Evolutionary conservation across 2,329 filamentous ascomycete species (phyloP).

Genomic region (Xenosphaeropsis pyriputrescens): DNA sequence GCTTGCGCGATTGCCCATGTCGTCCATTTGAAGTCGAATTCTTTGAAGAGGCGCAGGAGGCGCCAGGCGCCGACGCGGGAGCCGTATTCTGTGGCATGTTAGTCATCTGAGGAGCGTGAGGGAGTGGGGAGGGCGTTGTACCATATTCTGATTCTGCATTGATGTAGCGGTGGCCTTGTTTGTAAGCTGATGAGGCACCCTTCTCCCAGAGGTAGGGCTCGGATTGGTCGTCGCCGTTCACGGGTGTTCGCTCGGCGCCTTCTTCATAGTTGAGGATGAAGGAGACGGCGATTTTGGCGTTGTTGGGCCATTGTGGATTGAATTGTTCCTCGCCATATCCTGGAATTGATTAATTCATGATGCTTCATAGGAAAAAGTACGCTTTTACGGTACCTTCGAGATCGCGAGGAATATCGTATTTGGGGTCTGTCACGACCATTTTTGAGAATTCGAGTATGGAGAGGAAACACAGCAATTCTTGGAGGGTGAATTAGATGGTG

Average conservation of each 20-base stretch:
- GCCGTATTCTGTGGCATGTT: conserved; percentile 15
- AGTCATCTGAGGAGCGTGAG: conserved; percentile 9
- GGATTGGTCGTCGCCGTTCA: conserved; percentile 10
- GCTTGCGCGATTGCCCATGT: conserved; percentile 23
- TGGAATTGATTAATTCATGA: neutral
- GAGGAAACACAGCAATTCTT: too few species aligned
- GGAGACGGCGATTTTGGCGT: conserved; percentile 14
- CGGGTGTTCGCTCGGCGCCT: conserved; percentile 8
- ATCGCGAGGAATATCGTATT: conserved; percentile 9
- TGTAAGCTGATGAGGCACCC: conserved; percentile 7
- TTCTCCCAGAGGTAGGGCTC: conserved; percentile 22
- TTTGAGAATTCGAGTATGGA: neutral
- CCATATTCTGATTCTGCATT: conserved; percentile 14
- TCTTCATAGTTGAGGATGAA: conserved; percentile 12
- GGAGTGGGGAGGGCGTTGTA: conserved; percentile 10
- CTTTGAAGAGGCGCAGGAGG: conserved; percentile 22
- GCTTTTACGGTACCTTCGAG: conserved; percentile 5
- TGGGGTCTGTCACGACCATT: conserved; percentile 4
- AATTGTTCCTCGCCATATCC: conserved; percentile 10
- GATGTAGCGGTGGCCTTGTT: conserved; percentile 9
- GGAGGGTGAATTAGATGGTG: too few species aligned
- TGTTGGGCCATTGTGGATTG: conserved; percentile 17
- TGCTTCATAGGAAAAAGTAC: neutral
- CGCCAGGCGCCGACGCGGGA: conserved; percentile 20
- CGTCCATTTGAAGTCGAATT: conserved; percentile 24